Conservation (phyloP, 2,329 filamentous ascomycete genomes). For the Dactylonectria estremocensis region DNA sequence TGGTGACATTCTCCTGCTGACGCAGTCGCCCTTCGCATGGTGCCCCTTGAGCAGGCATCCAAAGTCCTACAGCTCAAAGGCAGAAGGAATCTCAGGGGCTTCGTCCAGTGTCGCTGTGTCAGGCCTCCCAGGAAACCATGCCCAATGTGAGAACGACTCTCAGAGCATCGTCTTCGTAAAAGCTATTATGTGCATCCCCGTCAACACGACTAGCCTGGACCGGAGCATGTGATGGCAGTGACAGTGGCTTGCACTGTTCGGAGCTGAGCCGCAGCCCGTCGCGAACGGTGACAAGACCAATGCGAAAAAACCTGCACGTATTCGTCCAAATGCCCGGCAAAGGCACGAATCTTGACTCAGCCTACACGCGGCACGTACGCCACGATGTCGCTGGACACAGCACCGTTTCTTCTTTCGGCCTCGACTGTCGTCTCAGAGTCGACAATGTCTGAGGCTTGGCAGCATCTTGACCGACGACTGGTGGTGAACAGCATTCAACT, state of each 20-base stretch:
- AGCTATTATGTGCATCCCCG: slow-evolving; percentile 20
- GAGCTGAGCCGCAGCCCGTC: slow-evolving; percentile 34
- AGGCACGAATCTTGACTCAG: slow-evolving; percentile 29
- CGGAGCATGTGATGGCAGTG: slow-evolving; percentile 32
- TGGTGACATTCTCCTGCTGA: slow-evolving; percentile 4
- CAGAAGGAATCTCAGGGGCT: slow-evolving; percentile 35
- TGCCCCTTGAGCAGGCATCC: not conserved
- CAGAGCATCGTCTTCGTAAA: slow-evolving; percentile 33
- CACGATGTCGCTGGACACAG: slow-evolving; percentile 18
- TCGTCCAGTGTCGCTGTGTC: slow-evolving; percentile 26
- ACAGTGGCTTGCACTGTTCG: slow-evolving; percentile 30
- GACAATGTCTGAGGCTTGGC: slow-evolving; percentile 43
- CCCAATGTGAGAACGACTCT: slow-evolving; percentile 22
- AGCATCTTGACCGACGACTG: slow-evolving; percentile 40
- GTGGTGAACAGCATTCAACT: slow-evolving; percentile 40
- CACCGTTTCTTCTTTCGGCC: slow-evolving; percentile 35
- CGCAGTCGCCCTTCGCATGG: slow-evolving; percentile 6
- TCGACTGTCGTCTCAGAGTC: slow-evolving; percentile 38
- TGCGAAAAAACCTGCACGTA: slow-evolving; percentile 18
- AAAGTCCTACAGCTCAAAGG: slow-evolving; percentile 20
- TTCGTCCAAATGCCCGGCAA: slow-evolving; percentile 1
- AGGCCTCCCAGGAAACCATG: slow-evolving; percentile 27
- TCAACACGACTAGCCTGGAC: slow-evolving; percentile 25
- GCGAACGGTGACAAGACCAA: slow-evolving; percentile 30
- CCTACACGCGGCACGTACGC: slow-evolving; percentile 21